Evolutionary conservation across 805 yeast species (phyloP).

Genomic region (Torulaspora microellipsoides): DNA sequence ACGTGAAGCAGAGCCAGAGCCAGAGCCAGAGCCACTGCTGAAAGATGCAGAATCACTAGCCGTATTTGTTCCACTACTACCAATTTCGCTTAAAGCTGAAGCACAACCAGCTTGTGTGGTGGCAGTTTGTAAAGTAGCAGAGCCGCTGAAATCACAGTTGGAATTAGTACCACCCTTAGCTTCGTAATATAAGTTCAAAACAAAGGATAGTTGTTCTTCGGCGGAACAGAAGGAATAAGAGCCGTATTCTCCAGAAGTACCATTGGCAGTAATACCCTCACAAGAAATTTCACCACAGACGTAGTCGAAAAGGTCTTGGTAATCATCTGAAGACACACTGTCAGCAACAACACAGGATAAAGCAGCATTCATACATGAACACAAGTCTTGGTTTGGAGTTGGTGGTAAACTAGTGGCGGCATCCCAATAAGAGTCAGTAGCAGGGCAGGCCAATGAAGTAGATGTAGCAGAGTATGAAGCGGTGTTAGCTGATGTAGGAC

Average conservation of each 20-base stretch:
- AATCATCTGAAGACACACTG: constrained; percentile 51
- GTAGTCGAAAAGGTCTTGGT: constrained; percentile 51
- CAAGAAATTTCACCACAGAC: constrained; percentile 59
- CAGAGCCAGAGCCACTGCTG: constrained; percentile 30
- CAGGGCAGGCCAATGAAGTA: constrained; percentile 58
- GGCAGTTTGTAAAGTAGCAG: constrained; percentile 50
- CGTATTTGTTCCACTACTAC: constrained; percentile 62
- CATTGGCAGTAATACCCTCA: constrained; percentile 56
- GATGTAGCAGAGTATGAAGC: constrained; percentile 39
- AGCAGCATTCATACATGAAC: constrained; percentile 58
- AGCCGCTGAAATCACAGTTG: constrained; percentile 68
- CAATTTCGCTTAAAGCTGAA: constrained; percentile 58
- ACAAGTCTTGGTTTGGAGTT: constrained; percentile 60
- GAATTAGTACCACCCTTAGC: constrained; percentile 39
- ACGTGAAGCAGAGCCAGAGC: constrained; percentile 27
- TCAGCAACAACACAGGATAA: constrained; percentile 57
- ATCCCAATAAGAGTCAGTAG: constrained; percentile 51
- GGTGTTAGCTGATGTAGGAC: constrained; percentile 48
- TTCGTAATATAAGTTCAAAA: constrained; percentile 60
- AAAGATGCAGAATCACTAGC: constrained; percentile 40
- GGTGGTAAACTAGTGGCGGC: constrained; percentile 73
- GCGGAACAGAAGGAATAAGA: constrained; percentile 66
- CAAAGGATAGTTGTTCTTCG: constrained; percentile 60
- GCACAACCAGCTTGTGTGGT: constrained; percentile 52
- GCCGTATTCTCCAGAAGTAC: constrained; percentile 65